Conservation (phyloP, 73 alveolate species). For the Paramecium sonneborni region DNA sequence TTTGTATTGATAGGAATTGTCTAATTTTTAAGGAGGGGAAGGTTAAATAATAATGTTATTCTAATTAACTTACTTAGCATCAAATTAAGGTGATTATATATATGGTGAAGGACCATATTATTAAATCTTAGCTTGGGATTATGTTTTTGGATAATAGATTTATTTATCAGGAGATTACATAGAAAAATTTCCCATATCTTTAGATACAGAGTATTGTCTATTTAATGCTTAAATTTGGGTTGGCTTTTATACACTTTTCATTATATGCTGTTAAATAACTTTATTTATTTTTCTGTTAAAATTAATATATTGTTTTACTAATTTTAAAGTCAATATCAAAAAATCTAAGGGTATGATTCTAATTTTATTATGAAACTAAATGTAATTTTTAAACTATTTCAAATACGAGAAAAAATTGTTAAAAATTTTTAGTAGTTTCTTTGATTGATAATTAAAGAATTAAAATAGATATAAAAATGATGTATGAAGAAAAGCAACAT, state of each 20-base stretch:
- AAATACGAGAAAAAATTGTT: neutral
- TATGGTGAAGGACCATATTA: neutral
- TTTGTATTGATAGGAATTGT: slow-evolving; percentile 9
- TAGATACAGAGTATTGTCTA: slow-evolving; percentile 14
- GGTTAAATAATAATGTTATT: neutral
- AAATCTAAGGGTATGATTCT: neutral
- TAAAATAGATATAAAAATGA: neutral
- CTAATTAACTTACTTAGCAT: neutral
- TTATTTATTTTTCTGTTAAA: neutral
- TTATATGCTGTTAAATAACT: neutral
- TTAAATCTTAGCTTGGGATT: slow-evolving; percentile 15
- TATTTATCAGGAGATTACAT: slow-evolving; percentile 51
- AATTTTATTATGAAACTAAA: neutral
- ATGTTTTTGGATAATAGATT: slow-evolving; percentile 32
- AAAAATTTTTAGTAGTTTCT: neutral
- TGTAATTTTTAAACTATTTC: neutral
- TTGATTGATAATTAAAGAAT: neutral
- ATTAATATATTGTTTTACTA: neutral
- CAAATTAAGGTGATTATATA: slow-evolving; percentile 18
- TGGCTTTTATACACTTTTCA: slow-evolving; percentile 47
- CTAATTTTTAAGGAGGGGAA: neutral
- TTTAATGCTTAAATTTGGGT: neutral
- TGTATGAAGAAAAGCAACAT: neutral
- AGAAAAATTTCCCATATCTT: neutral
- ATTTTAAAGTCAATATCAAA: neutral